Base-by-base conservation (phyloP, 164 flowering plant genomes). In the Euptelea pleiosperma region DNA sequence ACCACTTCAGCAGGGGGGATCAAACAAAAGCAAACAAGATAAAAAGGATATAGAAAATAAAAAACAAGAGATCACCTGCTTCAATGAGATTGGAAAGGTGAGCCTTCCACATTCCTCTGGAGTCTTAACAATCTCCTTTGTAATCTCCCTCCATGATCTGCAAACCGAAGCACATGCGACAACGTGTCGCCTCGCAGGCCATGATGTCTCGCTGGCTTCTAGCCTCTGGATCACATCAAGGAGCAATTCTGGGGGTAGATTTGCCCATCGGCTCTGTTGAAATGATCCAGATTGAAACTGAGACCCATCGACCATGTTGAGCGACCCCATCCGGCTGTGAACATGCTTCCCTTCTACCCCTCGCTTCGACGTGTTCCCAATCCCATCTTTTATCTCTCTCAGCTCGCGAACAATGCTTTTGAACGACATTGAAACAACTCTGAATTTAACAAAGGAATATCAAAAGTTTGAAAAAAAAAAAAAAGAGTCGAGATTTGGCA, bases 11-110 rank as follows among this genome's bases (percentile, higher is more conserved):
- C 6, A 25, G 28, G 12, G 8, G 54, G 30, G 37, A 28, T 9
- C 10, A 51, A 53, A 42, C n/a, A 30, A 33, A n/a, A 26, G 10
- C 10, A 22, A 21, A 2, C 24, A 52, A 14, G 45, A 55, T 2
- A 12, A 30, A 41, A 4, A 57, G 39, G 11, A 28, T 10, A 34
- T 8, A 26, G 3, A 30, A 8, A 12, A 11, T 51, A 0, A 3
- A 12, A 21, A 18, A 24, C 1, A 21, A 58, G n/a, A 52, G 19
- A 6, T 3, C 42, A 85, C 96, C 92, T 86, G 96, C 72, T 86
- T 89, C 54, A 89, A 64, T 12, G 96, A 86, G 55, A 82, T 75
- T 8, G 96, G 96, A 49, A 86, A 89, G 4, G 96, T 85, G 58
- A 89, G 68, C 53, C 66, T 64, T 4, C 96, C 90, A 52, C 83